These are phyloP conservation scores for Pichia cabralensis DNA, from an alignment of 805 yeast species.

Conservation along the genomic window DNA sequence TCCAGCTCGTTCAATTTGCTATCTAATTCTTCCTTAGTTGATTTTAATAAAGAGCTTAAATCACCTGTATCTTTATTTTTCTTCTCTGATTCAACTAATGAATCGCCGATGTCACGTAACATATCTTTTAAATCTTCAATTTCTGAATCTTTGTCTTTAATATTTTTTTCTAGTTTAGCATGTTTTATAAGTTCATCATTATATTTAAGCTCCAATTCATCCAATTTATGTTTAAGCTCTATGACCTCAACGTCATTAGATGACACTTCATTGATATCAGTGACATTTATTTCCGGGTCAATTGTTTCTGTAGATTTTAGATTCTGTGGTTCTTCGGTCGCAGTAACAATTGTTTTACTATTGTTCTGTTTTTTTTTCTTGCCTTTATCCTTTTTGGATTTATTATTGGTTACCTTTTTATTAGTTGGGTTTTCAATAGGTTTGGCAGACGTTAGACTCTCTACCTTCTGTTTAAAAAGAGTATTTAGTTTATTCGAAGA, in stretches of 20 bases:
- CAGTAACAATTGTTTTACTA: constrained; percentile 6
- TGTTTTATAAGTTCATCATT: constrained; percentile 8
- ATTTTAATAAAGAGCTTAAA: constrained; percentile 1
- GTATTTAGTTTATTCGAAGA: constrained; percentile 16
- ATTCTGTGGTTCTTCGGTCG: not conserved
- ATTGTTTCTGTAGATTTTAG: not conserved
- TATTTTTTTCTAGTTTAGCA: constrained; percentile 18
- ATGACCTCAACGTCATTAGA: constrained; percentile 13
- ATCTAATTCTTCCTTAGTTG: constrained; percentile 7
- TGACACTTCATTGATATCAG: not conserved
- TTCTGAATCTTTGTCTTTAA: constrained; percentile 46
- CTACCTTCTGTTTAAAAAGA: constrained; percentile 20
- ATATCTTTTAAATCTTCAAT: constrained; percentile 64
- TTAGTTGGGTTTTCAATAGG: not conserved
- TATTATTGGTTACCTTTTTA: not conserved
- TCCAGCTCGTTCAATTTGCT: constrained; percentile 17
- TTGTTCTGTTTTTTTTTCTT: constrained; percentile 9
- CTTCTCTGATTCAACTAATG: constrained; percentile 55
- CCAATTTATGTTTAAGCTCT: constrained; percentile 19
- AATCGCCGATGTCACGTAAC: constrained; percentile 69
- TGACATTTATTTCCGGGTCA: not conserved
- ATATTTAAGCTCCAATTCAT: constrained; percentile 10
- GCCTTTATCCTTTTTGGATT: constrained; percentile 14
- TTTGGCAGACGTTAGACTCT: constrained; percentile 10
- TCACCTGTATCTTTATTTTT: constrained; percentile 12